Percentiles rank a stretch among this genome's conserved stretches.
These are phyloP conservation scores for Tetragonia tetragonoides DNA, from an alignment of 148 eudicot genomes.

Conservation along the genomic window DNA sequence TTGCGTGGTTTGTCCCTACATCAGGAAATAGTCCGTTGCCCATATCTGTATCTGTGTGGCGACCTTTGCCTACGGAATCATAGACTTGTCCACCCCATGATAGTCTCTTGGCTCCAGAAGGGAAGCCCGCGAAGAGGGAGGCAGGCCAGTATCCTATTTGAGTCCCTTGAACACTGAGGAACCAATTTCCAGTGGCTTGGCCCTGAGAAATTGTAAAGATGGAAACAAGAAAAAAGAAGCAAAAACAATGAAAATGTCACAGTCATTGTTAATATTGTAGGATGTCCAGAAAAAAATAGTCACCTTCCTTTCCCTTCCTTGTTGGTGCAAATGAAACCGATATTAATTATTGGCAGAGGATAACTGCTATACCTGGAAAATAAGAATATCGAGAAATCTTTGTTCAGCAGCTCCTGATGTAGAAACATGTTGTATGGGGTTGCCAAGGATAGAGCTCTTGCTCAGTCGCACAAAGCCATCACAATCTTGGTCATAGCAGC, in stretches of 20 bases:
- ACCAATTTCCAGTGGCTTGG: slow-evolving; percentile 18
- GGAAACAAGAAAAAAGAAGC: no score
- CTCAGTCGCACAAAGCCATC: slow-evolving; percentile 19
- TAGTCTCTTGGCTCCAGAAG: slow-evolving; percentile 7
- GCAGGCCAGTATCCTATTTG: slow-evolving; percentile 24
- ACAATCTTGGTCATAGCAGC: slow-evolving; percentile 18
- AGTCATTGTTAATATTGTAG: no score
- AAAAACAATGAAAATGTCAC: no score
- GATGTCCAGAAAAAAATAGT: not conserved
- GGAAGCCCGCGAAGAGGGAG: slow-evolving; percentile 2
- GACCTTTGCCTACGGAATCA: slow-evolving; percentile 7
- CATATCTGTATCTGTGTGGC: slow-evolving; percentile 19
- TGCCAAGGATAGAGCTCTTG: not conserved
- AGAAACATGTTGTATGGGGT: not conserved
- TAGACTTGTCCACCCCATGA: slow-evolving; percentile 16
- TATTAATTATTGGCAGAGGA: not conserved
- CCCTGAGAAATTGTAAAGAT: not conserved
- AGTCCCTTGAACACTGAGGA: not conserved
- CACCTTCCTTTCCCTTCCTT: no score
- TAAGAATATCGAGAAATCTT: not conserved
- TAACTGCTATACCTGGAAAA: slow-evolving; percentile 13
- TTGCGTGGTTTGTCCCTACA: not conserved
- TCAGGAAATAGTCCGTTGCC: slow-evolving; percentile 19
- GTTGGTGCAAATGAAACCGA: no score
- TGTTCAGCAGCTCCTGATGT: not conserved